These are phyloP conservation scores for Kodamaea derodonti DNA, from an alignment of 1,139 yeast genomes.

Conservation along the genomic window DNA sequence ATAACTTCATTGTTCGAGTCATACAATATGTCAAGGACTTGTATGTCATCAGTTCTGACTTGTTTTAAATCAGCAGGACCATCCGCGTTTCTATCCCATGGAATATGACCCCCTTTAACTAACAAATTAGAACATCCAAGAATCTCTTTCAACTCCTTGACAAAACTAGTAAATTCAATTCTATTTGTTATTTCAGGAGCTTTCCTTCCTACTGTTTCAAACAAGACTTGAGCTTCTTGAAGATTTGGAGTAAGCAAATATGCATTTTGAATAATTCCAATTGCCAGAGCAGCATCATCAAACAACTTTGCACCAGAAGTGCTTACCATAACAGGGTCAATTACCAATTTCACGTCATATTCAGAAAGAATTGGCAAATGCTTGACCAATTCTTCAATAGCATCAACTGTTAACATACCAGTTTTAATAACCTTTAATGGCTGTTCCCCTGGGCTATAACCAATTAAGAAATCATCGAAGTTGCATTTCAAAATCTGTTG, in stretches of 20 bases:
- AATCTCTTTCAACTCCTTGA: conserved; percentile 34
- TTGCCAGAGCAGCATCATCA: conserved; percentile 33
- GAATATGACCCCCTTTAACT: conserved; percentile 80
- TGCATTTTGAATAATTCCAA: conserved; percentile 49
- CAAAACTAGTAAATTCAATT: conserved; percentile 40
- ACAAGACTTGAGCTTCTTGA: conserved; percentile 54
- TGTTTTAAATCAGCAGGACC: conserved; percentile 16
- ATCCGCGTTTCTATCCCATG: conserved; percentile 35
- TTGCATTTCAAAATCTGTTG: conserved; percentile 49
- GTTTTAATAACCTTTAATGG: conserved; percentile 69
- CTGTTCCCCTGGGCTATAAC: conserved; percentile 16
- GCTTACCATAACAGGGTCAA: conserved; percentile 84
- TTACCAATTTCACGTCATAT: conserved; percentile 42
- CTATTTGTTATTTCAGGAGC: conserved; percentile 13
- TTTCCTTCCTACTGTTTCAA: conserved; percentile 17
- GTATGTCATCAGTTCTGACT: conserved; percentile 10
- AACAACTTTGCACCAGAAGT: conserved; percentile 68
- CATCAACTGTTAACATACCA: conserved; percentile 68
- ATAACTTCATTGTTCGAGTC: conserved; percentile 38
- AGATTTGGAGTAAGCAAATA: conserved; percentile 75
- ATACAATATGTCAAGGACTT: conserved; percentile 54
- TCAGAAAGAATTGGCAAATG: conserved; percentile 26
- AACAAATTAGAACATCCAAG: conserved; percentile 54
- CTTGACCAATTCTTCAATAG: conserved; percentile 46
- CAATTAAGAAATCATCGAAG: conserved; percentile 55